These are phyloP conservation scores for Kurtzmaniella quercitrusa DNA, from an alignment of 1,139 yeast genomes.

Conservation along the genomic window DNA sequence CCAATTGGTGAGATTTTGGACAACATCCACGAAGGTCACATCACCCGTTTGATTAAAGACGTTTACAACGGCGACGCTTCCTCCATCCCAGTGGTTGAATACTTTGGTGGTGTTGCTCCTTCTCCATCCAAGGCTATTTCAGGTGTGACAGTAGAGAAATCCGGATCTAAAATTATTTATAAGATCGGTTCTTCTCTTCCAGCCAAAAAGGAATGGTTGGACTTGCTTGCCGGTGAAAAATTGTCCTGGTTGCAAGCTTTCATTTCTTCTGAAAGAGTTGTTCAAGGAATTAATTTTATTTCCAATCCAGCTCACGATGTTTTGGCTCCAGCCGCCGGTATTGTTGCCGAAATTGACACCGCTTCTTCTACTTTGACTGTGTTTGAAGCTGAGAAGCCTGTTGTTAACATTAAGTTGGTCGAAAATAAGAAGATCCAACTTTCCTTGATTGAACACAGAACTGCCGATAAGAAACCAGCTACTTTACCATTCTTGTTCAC, in stretches of 20 bases:
- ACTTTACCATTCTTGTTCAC: slow-evolving; percentile 73
- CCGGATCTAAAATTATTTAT: slow-evolving; percentile 28
- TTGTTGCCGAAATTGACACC: slow-evolving; percentile 61
- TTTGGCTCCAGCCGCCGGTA: slow-evolving; percentile 67
- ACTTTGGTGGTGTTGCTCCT: slow-evolving; percentile 69
- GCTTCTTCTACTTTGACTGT: slow-evolving; percentile 60
- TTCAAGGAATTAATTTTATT: slow-evolving; percentile 79
- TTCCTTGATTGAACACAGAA: slow-evolving; percentile 83
- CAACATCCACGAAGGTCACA: slow-evolving; percentile 85
- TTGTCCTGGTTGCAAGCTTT: slow-evolving; percentile 92
- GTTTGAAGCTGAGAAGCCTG: slow-evolving; percentile 64
- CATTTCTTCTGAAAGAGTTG: slow-evolving; percentile 71
- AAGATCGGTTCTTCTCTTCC: slow-evolving; percentile 45
- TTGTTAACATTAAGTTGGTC: slow-evolving; percentile 57
- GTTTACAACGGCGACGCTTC: slow-evolving; percentile 67
- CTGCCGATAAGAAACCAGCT: slow-evolving; percentile 70
- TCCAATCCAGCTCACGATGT: slow-evolving; percentile 76
- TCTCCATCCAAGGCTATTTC: slow-evolving; percentile 19
- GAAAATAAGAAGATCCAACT: slow-evolving; percentile 54
- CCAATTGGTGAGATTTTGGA: slow-evolving; percentile 91
- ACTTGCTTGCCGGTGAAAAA: slow-evolving; percentile 71
- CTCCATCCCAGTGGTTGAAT: slow-evolving; percentile 81
- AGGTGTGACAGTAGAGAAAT: slow-evolving; percentile 35
- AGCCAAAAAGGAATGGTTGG: slow-evolving; percentile 63
- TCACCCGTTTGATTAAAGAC: slow-evolving; percentile 62